A percentile compares a stretch with the other conserved stretches of the same genome.
Evolutionary conservation across 2,329 filamentous ascomycete genomes (phyloP).

Genomic region (Trichoderma asperellum): DNA sequence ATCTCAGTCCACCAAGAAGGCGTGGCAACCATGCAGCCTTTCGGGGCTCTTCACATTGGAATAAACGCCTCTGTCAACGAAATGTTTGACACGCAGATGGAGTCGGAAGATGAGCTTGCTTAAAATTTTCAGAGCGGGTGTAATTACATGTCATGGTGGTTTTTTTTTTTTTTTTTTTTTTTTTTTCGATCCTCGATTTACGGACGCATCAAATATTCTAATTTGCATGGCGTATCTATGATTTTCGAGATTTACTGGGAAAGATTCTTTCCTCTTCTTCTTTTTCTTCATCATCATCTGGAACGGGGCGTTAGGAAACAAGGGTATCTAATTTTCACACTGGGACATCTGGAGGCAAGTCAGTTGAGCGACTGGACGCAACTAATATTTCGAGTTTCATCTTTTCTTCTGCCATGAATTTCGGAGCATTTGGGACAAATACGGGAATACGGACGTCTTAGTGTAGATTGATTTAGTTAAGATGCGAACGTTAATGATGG

Average conservation of each 20-base stretch:
- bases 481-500: not conserved
- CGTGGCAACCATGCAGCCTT: conserved; percentile 43
- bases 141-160: not conserved
- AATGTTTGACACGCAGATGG: conserved; percentile 14
- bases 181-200: not conserved
- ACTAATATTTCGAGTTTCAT: not conserved
- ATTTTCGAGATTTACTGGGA: not conserved
- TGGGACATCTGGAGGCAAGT: not conserved
- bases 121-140: not conserved
- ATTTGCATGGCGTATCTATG: not conserved
- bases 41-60: conserved; percentile 54
- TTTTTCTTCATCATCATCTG: not conserved
- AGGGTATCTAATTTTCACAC: not conserved
- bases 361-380: not conserved
- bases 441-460: not conserved
- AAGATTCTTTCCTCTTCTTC: not conserved
- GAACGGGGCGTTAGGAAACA: not conserved
- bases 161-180: too few species aligned
- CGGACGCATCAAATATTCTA: not conserved
- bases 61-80: conserved; percentile 35
- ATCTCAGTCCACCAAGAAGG: conserved; percentile 65
- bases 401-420: not conserved
- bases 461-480: not conserved
- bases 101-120: conserved; percentile 28
- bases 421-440: not conserved